Evolutionary conservation across 2,329 filamentous ascomycete species (phyloP), one percentile per base, ranked within the genome.

Genomic region (Ophiostoma montium): DNA sequence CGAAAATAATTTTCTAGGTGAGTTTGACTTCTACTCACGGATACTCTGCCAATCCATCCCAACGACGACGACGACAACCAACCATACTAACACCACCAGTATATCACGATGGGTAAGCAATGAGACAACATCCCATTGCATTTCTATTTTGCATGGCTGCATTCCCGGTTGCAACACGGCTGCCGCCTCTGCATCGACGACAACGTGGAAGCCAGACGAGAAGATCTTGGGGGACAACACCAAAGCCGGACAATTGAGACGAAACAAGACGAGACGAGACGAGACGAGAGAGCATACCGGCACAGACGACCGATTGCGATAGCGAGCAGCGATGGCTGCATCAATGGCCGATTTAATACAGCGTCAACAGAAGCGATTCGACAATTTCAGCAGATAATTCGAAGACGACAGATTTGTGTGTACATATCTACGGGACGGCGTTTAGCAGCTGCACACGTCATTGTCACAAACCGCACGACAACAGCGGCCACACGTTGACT

Each of bases 51-150:
- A 36, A 48, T 48, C 46, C 50, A 48, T 47, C 39, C 35, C 38
- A 32, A 48, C 46, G 39, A 51, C 49, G 41, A 39, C 52, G 48
- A 57, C 59, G 56, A 62, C 62, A 57, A 65, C 58, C 39, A 53
- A 46, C 51, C 53, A 50, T 55, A 52, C 47, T 47, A 47, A 52
- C 50, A 46, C 27, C 43, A 35, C 19, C 43, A 46, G 43, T 31
- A 46, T 42, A 46, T 35, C 43, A 35, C 18, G 43, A 46, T 46
- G 43, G 43, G 43, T 46, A 46, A 46, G 43, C 31, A 18, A 46
- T 21, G 19, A 35, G 10, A 16, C 43, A 31, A 35, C 35, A 19
- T 15, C 18, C 3, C 4, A 32, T 30, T 23, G 33, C 16, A 27
- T 36, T 46, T 19, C 35, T 43, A n/a, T 27, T 27, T 19, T 15